Base-by-base conservation (phyloP, 2,329 filamentous ascomycete species). In the Biscogniauxia mediterranea region DNA sequence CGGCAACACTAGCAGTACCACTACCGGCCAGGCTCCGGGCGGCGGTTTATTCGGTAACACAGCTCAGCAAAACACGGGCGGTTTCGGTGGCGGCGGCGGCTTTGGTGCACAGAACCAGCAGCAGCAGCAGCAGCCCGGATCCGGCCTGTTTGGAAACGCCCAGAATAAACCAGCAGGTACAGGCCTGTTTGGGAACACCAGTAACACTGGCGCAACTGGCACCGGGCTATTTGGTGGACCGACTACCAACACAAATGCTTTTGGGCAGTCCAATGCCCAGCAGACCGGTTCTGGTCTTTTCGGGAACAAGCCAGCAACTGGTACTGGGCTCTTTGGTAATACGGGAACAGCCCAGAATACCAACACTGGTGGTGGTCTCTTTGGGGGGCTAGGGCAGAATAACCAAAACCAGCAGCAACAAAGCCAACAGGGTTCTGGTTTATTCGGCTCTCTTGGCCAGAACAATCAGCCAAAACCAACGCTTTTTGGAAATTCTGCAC, bases 381-480 rank as follows among this genome's bases (percentile, higher is more conserved):
- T 89, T 63, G 84, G 85, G 15, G 70, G 69, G 21, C 66, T 78
- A 9, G 73, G 71, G 7, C 68, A 70, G 15, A 72, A 71, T 28
- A 72, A 78, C 58, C 64, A 77, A 63, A 76, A 77, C 60, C 78
- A 78, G 62, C 71, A 73, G 21, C 71, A 74, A 38, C 78, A 74
- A 20, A 75, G 64, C 8, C 64, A 77, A 56, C 77, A 78, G 53
- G 71, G 74, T 49, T 71, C 75, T 26, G 74, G 78, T 51, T 68
- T 88, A 5, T 87, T 88, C 64, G 80, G 82, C 15, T 71, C 69
- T 42, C 66, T 81, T 73, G 81, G 75, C 53, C 83, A 85, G 67
- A 80, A 79, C 69, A 80, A 79, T 69, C 80, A 83, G 66, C 78
- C 81, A 59, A 86, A 85, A 68, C 81, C 85, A 3, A 78, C 80